Evolutionary conservation across 2,329 filamentous ascomycete species (phyloP), one percentile per base, ranked within the genome.

Genomic region (Aurifilum marmelostoma): DNA sequence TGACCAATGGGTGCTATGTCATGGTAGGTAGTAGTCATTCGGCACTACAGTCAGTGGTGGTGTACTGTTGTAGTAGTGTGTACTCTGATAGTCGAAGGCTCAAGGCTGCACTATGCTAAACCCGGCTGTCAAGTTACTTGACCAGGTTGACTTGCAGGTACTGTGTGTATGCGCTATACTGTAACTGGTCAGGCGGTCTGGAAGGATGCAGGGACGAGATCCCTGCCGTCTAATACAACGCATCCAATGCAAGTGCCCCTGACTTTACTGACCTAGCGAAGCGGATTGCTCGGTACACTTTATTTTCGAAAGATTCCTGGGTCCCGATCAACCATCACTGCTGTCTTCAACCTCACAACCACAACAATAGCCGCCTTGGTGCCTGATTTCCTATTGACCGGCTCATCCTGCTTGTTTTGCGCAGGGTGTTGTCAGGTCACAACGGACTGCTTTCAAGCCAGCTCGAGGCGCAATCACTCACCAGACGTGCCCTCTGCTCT

Each of bases 331-430:
- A 21, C 21, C 18, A 50, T 16, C 21, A 14, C 50, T 52, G 50
- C n/a, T 6, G 7, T 14, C 11, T 52, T 24, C 69, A 12, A 78
- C 76, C 21, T 47, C 39, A 52, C 41, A 24, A n/a, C 41, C 43
- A 52, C 29, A 11, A 41, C 32, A 52, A 18, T n/a, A n/a, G n/a
- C n/a, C 16, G 7, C 12, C 50, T 24, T 52, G 50, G 50, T n/a
- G n/a, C n/a, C n/a, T n/a, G n/a, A n/a, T n/a, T n/a, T n/a, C n/a
- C n/a, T n/a, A n/a, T n/a, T n/a, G n/a, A n/a, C n/a, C n/a, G n/a
- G n/a, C 47, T 2, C 32, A 27, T 47, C 18, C 5, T n/a, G 11
- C 62, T 24, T 32, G 16, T 14, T 11, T n/a, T 24, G 58, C 32
- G 37, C 32, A 60, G 29, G 16, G 50, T 4, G n/a, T 52, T 12